These are phyloP conservation scores for Acer yangbiense DNA, from an alignment of 345 rosid genomes.

Conservation along the genomic window DNA sequence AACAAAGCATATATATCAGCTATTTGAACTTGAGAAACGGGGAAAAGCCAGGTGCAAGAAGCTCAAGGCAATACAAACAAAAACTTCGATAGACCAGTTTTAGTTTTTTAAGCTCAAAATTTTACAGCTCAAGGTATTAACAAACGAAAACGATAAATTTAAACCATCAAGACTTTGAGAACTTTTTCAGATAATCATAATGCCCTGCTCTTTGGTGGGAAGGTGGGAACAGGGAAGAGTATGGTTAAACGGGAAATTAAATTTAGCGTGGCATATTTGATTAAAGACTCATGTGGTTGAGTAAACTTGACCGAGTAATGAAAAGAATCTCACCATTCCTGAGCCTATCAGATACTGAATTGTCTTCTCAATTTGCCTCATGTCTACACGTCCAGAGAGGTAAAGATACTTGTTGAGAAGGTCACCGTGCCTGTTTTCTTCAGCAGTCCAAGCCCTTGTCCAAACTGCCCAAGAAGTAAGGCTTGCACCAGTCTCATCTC, in stretches of 20 bases:
- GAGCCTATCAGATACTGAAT: slow-evolving; percentile 72
- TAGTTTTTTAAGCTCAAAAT: neutral
- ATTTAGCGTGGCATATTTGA: neutral
- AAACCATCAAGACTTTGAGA: neutral
- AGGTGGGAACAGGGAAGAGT: neutral
- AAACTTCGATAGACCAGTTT: neutral
- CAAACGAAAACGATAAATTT: neutral
- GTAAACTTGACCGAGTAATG: neutral
- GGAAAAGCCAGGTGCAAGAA: neutral
- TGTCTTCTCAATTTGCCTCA: slow-evolving; percentile 75
- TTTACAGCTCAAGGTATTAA: neutral
- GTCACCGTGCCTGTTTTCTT: slow-evolving; percentile 79
- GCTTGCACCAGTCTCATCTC: slow-evolving; percentile 76
- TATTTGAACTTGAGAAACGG: neutral
- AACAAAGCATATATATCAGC: neutral
- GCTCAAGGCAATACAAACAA: neutral
- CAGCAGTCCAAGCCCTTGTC: slow-evolving; percentile 81
- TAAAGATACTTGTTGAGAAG: slow-evolving; percentile 74
- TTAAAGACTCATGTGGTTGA: neutral
- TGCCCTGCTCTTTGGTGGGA: neutral
- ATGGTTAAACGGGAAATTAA: neutral
- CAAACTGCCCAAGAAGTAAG: slow-evolving; percentile 69
- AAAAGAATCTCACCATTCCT: slow-evolving; percentile 57
- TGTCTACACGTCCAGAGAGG: slow-evolving; percentile 73
- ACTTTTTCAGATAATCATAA: neutral